Base-by-base conservation (phyloP, 2,329 filamentous ascomycete genomes). In the Calcarisporium arbuscula region DNA sequence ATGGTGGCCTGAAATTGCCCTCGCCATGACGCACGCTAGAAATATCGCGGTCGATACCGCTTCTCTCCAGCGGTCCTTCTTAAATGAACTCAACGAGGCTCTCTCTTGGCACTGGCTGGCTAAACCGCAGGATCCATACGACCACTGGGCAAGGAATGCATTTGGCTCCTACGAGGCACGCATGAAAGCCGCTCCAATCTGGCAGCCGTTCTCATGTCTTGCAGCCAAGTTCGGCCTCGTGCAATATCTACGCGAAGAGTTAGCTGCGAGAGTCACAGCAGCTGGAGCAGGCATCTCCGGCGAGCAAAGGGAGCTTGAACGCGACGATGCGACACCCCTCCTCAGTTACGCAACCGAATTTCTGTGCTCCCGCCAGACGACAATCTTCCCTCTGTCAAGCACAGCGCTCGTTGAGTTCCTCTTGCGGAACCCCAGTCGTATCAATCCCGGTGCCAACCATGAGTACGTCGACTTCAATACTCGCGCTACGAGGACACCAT, bases 1-100 rank as follows among this genome's bases (percentile, higher is more conserved):
- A 26, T 62, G 58, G 59, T 62, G 57, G 28, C 58, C 58, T 0
- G 58, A 57, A 6, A 58, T 62, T 32, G 52, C 50, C 1, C 47
- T 62, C 2, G 54, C 58, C n/a, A 49, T 62, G 43, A 54, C 58
- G 1, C 59, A 62, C 29, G 55, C 58, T 5, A 44, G 58, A 14
- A 42, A 54, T 31, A 39, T 55, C 14, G 15, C 12, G 3, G 38
- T 42, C 2, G 52, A 56, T 15, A 32, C 43, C 1, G 20, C 16
- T 5, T 8, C 21, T 10, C 32, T 47, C 4, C 40, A 48, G 32
- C 39, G 35, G 4, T 19, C n/a, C 10, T 30, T 54, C 14, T 30
- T 54, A 10, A 55, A 48, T 16, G 51, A 55, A 29, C 39, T 60
- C 19, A 41, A 58, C 28, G 38, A 35, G 21, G 47, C 50, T 1